Conservation (phyloP, 345 rosid species). For the Eucalyptus caleyi region DNA sequence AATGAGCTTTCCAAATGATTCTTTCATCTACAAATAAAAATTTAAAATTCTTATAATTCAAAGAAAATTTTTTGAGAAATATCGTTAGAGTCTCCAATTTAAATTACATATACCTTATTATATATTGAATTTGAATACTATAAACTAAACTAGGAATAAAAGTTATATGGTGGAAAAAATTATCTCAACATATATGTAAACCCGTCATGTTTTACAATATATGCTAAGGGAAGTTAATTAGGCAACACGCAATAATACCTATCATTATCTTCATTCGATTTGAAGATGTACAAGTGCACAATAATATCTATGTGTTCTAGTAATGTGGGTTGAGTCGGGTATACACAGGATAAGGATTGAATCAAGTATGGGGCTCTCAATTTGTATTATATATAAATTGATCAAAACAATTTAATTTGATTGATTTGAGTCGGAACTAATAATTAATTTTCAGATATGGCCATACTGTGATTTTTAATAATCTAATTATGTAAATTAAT, state of each 20-base stretch:
- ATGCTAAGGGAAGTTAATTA: background rate
- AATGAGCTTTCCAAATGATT: too few species aligned
- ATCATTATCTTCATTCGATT: background rate
- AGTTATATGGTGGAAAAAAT: background rate
- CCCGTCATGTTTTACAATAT: background rate
- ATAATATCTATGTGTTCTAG: background rate
- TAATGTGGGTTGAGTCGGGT: too few species aligned
- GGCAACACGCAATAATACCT: background rate
- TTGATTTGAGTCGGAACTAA: background rate
- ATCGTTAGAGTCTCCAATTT: too few species aligned
- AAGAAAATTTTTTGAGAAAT: background rate
- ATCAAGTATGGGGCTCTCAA: background rate
- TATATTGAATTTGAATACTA: background rate
- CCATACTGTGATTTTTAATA: background rate
- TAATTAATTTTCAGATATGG: too few species aligned
- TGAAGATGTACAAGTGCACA: background rate
- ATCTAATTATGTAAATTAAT: too few species aligned
- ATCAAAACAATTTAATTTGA: background rate
- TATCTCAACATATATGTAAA: background rate
- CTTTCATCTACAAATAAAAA: background rate
- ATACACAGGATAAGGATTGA: fast-evolving
- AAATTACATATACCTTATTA: background rate
- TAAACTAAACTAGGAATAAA: background rate
- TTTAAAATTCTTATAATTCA: too few species aligned
- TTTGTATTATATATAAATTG: background rate